Evolutionary conservation across 1,284 basidiomycete species (phyloP).

Genomic region (Marasmius fiardii): DNA sequence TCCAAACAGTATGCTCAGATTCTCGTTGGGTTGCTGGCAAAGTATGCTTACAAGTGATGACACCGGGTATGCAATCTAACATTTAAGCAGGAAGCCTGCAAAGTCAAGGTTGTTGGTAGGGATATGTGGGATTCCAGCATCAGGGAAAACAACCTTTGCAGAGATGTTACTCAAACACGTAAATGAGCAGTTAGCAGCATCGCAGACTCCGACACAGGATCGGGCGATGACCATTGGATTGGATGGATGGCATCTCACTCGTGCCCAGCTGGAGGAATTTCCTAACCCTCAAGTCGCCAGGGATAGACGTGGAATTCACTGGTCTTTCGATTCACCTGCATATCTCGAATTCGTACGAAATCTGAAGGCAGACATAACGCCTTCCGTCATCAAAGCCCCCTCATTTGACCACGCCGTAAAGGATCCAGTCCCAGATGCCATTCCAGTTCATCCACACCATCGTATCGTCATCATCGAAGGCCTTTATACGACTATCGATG

Average conservation of each 20-base stretch:
- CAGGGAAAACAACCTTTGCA: constrained; percentile 79
- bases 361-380: constrained; percentile 40
- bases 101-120: constrained; percentile 68
- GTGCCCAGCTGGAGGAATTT: constrained; percentile 63
- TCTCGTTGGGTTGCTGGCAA: constrained; percentile 32
- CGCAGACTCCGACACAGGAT: constrained; percentile 7
- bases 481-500: constrained; percentile 73
- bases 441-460: constrained; percentile 58
- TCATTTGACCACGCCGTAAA: constrained; percentile 76
- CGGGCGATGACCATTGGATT: constrained; percentile 51
- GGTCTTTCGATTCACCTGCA: constrained; percentile 63
- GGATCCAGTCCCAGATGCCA: constrained; percentile 54
- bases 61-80: background rate
- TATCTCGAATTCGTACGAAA: constrained; percentile 65
- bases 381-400: constrained; percentile 52
- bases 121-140: constrained; percentile 77
- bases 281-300: constrained; percentile 71
- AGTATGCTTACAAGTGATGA: constrained; percentile 23
- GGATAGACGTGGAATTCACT: constrained; percentile 65
- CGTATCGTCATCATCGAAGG: constrained; percentile 84
- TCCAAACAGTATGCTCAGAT: constrained; percentile 28
- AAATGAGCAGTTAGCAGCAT: constrained; percentile 35
- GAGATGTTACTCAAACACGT: constrained; percentile 46
- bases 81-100: constrained; percentile 35
- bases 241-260: constrained; percentile 84